phyloP scores from a whole-genome alignment of 108 stramenopile species.

The Fragilariopsis cylindrus region DNA sequence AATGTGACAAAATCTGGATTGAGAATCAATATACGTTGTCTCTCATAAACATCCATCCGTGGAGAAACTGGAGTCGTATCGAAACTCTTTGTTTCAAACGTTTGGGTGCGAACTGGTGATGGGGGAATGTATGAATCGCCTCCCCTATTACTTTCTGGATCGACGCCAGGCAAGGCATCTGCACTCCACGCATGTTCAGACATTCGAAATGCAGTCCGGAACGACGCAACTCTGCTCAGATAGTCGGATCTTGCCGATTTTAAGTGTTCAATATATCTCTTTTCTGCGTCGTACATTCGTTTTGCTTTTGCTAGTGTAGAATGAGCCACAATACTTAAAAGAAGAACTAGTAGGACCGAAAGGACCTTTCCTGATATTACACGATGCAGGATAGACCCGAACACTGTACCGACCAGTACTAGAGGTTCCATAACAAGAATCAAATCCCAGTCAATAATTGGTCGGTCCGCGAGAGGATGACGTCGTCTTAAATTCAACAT shows the following conservation, averaged over 20 bases:
- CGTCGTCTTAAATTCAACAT: constrained; percentile 81
- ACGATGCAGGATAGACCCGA: constrained; percentile 88
- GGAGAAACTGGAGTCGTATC: constrained; percentile 13
- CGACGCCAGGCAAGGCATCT: constrained; percentile 21
- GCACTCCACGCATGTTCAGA: constrained; percentile 29
- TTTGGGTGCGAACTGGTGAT: constrained; percentile 30
- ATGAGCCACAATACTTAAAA: constrained; percentile 80
- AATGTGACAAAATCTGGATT: constrained; percentile 66
- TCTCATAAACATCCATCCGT: constrained; percentile 35
- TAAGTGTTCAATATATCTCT: constrained; percentile 44
- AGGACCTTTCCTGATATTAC: constrained; percentile 82
- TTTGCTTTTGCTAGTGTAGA: constrained; percentile 85
- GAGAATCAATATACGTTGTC: constrained; percentile 48
- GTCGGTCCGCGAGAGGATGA: constrained; percentile 87
- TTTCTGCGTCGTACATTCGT: constrained; percentile 85
- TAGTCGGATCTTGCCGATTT: constrained; percentile 35
- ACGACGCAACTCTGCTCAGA: constrained; percentile 25
- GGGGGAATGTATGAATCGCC: constrained; percentile 12
- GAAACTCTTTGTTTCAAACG: constrained; percentile 22
- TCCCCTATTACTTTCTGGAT: constrained; percentile 4
- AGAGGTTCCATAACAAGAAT: constrained; percentile 96
- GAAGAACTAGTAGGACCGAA: constrained; percentile 74
- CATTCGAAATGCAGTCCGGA: constrained; percentile 22
- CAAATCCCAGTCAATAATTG: constrained; percentile 96
- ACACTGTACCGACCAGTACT: constrained; percentile 89